A percentile compares a stretch with the other conserved stretches of the same genome.
phyloP scores from a whole-genome alignment of 164 flowering plant genomes.

The Nymphaea thermarum region DNA sequence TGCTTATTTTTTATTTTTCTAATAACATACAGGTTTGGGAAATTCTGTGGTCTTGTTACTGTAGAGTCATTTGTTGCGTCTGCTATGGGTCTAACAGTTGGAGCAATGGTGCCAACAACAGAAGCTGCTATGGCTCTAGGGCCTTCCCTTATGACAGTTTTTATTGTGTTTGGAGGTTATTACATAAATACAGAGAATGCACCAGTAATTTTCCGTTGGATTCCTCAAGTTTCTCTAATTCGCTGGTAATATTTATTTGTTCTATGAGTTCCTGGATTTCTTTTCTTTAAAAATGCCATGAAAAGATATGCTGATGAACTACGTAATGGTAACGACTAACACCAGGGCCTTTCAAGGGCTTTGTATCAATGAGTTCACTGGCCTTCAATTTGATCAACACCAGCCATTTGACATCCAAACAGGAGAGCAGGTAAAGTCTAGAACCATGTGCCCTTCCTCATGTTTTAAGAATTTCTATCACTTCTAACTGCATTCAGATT shows the following conservation, averaged over 20 bases:
- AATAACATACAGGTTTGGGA: constrained; percentile 49
- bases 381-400: constrained; percentile 77
- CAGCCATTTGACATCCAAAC: constrained; percentile 66
- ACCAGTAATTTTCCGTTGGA: constrained; percentile 88
- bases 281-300: not conserved
- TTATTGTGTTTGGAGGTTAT: constrained; percentile 94
- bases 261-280: not conserved
- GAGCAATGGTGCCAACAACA: constrained; percentile 90
- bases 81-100: constrained; percentile 98
- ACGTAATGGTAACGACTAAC: not conserved
- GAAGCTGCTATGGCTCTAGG: constrained; percentile 99
- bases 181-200: constrained; percentile 88
- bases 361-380: constrained; percentile 85
- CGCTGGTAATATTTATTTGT: constrained; percentile 47
- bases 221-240: constrained; percentile 84
- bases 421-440: constrained; percentile 77
- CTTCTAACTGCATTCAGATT: no score
- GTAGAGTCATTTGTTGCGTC: constrained; percentile 95
- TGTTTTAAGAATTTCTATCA: no score
- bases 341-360: constrained; percentile 97
- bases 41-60: constrained; percentile 86
- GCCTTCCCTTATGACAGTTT: constrained; percentile 99
- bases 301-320: not conserved
- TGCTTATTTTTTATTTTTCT: no score
- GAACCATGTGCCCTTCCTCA: not conserved